Percentiles rank a stretch among this genome's conserved stretches.
Evolutionary conservation across 768 basidiomycete species (phyloP).

Genomic region (Leccinum sublutescens): DNA sequence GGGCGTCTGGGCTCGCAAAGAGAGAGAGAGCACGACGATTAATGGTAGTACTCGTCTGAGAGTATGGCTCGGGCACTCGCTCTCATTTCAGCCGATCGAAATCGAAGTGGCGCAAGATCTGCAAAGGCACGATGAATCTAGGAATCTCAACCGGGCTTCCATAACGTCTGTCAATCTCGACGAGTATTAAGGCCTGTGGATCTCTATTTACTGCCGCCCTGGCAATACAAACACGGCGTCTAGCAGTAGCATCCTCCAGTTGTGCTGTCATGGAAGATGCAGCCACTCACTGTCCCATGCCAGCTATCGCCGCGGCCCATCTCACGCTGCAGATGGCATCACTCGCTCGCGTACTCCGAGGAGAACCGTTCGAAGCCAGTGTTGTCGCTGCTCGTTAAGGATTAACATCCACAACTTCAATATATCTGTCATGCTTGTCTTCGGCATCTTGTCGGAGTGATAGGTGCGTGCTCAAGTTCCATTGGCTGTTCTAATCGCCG

Average conservation of each 20-base stretch:
- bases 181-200: constrained; percentile 19
- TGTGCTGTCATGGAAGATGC: constrained; percentile 14
- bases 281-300: constrained; percentile 1
- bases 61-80: neutral
- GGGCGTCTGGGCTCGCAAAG: constrained; percentile 1
- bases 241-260: constrained; percentile 7
- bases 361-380: constrained; percentile 17
- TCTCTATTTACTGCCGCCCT: constrained; percentile 12
- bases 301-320: constrained; percentile 29
- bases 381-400: constrained; percentile 7
- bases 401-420: constrained; percentile 24
- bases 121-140: constrained; percentile 20
- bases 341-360: constrained; percentile 21
- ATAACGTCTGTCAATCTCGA: constrained; percentile 24
- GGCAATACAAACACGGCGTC: constrained; percentile 16
- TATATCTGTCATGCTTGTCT: constrained; percentile 9
- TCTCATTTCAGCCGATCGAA: constrained; percentile 16
- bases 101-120: constrained; percentile 21
- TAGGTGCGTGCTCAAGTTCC: constrained; percentile 8
- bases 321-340: constrained; percentile 7
- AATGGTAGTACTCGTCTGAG: neutral
- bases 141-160: constrained; percentile 15
- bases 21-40: neutral
- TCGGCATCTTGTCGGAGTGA: constrained; percentile 10
- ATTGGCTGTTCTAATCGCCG: constrained; percentile 8